Percentiles rank a stretch among this genome's conserved stretches.
phyloP scores from a whole-genome alignment of 805 yeast species.

The Starmera caribaea region DNA sequence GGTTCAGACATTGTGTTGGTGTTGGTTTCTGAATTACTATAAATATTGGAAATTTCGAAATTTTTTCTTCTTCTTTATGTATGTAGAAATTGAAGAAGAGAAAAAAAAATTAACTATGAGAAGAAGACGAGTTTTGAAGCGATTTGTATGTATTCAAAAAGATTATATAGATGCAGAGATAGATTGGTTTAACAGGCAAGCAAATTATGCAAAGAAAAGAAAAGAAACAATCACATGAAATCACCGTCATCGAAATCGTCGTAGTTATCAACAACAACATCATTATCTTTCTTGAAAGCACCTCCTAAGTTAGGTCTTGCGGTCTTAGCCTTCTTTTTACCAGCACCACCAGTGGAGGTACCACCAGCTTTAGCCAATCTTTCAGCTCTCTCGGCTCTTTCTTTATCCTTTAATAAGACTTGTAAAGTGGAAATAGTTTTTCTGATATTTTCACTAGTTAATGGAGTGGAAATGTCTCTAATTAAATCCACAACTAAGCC shows the following conservation, averaged over 20 bases:
- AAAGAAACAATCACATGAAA: slow-evolving; percentile 47
- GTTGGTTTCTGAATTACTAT: too few species aligned
- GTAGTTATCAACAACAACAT: slow-evolving; percentile 42
- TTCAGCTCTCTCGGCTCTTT: slow-evolving; percentile 81
- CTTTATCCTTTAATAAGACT: slow-evolving; percentile 75
- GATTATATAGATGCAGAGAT: too few species aligned
- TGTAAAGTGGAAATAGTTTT: slow-evolving; percentile 80
- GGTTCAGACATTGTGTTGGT: too few species aligned
- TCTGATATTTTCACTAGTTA: slow-evolving; percentile 72
- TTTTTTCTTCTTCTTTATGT: too few species aligned
- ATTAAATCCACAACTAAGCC: slow-evolving; percentile 74
- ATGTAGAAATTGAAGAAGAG: too few species aligned
- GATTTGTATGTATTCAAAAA: too few species aligned
- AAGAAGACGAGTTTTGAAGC: too few species aligned
- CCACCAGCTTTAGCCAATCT: slow-evolving; percentile 77
- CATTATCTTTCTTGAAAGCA: slow-evolving; percentile 55
- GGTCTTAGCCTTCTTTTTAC: slow-evolving; percentile 88
- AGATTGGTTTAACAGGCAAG: too few species aligned
- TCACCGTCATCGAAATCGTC: slow-evolving; percentile 71
- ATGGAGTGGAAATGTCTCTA: slow-evolving; percentile 76
- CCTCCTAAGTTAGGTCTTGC: slow-evolving; percentile 57
- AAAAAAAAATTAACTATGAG: too few species aligned
- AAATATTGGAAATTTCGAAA: too few species aligned
- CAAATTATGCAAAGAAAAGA: background rate
- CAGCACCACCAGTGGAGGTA: slow-evolving; percentile 86